Conservation (phyloP, 352 stramenopile genomes). For the Globisporangium spiculum region DNA sequence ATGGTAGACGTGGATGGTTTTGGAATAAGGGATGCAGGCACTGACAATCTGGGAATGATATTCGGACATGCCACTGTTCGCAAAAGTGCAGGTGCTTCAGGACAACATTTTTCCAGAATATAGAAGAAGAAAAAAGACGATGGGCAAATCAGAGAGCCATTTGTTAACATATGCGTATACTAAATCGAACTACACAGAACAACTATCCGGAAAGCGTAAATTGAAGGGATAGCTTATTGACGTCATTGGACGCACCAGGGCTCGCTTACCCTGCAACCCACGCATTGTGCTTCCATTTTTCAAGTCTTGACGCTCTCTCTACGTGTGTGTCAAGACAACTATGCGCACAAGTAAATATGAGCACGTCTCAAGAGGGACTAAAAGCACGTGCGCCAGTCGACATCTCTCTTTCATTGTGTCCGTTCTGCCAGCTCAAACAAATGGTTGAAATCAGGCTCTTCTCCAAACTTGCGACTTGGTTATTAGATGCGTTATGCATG, state of each 20-base stretch:
- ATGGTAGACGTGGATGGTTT: not conserved
- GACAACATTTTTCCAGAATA: not conserved
- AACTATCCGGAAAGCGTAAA: not conserved
- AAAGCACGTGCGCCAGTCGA: not conserved
- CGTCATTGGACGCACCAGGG: not conserved
- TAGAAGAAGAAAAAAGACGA: not conserved
- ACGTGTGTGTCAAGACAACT: not conserved
- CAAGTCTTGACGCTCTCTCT: not conserved
- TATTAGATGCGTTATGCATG: not conserved
- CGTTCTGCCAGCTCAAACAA: not conserved
- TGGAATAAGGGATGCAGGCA: not conserved
- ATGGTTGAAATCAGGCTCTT: not conserved
- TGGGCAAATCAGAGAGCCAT: not conserved
- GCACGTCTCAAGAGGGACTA: not conserved
- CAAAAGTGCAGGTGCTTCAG: not conserved
- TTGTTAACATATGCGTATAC: not conserved
- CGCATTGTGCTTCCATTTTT: not conserved
- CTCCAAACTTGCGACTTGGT: not conserved
- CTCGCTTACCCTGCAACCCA: not conserved
- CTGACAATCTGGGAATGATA: not conserved
- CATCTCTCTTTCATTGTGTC: not conserved
- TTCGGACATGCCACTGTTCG: not conserved
- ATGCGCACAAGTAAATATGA: not conserved
- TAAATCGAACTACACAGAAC: no score
- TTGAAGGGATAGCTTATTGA: not conserved